Evolutionary conservation across 306 rosid species (phyloP), one percentile per base, ranked within the genome.

Genomic region (Arachis hypogaea): DNA sequence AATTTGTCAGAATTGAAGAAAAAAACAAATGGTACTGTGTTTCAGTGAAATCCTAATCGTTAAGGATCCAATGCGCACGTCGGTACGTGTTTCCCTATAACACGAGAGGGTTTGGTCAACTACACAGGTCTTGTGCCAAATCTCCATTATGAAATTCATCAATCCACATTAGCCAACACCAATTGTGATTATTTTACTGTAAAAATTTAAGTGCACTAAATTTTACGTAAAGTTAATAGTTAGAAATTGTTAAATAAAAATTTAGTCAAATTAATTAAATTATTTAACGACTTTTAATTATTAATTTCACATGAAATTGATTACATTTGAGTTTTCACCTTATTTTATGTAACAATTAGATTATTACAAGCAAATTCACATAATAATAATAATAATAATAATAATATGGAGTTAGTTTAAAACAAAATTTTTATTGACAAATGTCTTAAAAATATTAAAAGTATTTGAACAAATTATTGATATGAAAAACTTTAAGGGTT

Each of bases 51-150:
- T 38, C 63, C 59, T 33, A 12, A 44, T 66, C 28, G 70, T 4
- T 11, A 63, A 16, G 70, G 81, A 83, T 83, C 82, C 82, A 51
- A 72, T 65, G 76, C 51, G 38, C 28, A 22, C 28, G 28, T 22
- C 28, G 28, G 28, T 33, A 33, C 38, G 59, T 60, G 62, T 28
- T 76, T 76, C 67, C 62, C 6, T 42, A 76, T 11, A 30, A 11
- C 29, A 64, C 40, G 59, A 12, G 14, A 68, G 38, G 74, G 2
- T 77, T 68, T 62, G 72, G 80, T 83, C 82, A 76, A 73, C 74
- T 55, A 66, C 50, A 11, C 10, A 51, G 50, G 61, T 61, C 54
- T 63, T 49, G 38, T 55, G 16, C 9, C 64, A 51, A 49, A 2
- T 68, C 51, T 59, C 63, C 69, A 74, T 51, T 51, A 65, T 30